Conservation (phyloP, 2,329 filamentous ascomycete species). For the Aspergillus fructus region DNA sequence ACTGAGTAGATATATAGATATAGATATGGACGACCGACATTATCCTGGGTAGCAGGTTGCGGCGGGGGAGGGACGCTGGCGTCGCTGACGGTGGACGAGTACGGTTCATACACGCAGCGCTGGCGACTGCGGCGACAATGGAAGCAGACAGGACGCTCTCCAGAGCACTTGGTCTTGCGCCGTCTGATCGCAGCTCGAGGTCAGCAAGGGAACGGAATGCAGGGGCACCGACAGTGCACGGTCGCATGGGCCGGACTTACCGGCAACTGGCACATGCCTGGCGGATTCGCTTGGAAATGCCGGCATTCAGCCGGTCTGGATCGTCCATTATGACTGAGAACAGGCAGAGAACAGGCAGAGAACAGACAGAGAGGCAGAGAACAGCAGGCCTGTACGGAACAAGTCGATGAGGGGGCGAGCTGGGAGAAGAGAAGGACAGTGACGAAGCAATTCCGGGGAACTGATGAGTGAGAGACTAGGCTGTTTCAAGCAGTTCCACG, state of each 20-base stretch:
- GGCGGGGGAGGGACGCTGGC: not conserved
- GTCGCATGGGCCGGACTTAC: slow-evolving; percentile 13
- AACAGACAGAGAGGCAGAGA: too few species aligned
- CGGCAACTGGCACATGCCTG: slow-evolving; percentile 31
- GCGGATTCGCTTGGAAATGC: slow-evolving; percentile 26
- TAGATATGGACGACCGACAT: not conserved
- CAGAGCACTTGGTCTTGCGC: slow-evolving; percentile 28
- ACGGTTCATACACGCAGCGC: slow-evolving; percentile 27
- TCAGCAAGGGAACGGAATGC: not conserved
- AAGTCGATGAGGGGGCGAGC: not conserved
- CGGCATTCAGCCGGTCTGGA: not conserved
- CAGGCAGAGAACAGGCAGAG: too few species aligned
- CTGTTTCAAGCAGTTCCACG: not conserved
- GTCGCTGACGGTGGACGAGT: slow-evolving; percentile 13
- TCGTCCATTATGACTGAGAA: not conserved
- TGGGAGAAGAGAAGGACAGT: not conserved
- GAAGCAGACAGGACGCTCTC: slow-evolving; percentile 24
- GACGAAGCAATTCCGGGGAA: not conserved
- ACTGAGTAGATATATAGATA: too few species aligned
- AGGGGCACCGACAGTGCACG: not conserved
- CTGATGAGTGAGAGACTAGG: too few species aligned
- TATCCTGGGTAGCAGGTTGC: not conserved
- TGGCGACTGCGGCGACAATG: slow-evolving; percentile 27
- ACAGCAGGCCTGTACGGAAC: not conserved
- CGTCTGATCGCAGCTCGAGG: slow-evolving; percentile 13